Evolutionary conservation across 768 basidiomycete genomes (phyloP).

Genomic region (Myochromella boudieri): DNA sequence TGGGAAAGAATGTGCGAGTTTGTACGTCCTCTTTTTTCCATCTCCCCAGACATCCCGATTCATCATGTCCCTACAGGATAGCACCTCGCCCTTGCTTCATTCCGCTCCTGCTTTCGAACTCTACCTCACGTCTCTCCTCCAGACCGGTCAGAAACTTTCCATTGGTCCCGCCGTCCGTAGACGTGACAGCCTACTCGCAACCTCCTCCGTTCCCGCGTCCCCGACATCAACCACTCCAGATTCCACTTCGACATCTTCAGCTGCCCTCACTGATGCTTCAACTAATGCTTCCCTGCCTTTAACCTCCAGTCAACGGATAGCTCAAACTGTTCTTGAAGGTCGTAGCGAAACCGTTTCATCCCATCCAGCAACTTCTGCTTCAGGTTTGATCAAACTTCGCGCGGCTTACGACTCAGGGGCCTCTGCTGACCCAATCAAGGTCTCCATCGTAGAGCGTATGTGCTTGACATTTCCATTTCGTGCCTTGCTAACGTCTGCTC

Average conservation of each 20-base stretch:
- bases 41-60: too few species aligned
- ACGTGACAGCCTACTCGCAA: constrained; percentile 61
- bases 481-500: constrained; percentile 7
- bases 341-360: constrained; percentile 21
- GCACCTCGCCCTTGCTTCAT: constrained; percentile 64
- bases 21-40: constrained; percentile 44
- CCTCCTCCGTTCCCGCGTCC: constrained; percentile 19
- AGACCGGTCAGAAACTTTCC: constrained; percentile 53
- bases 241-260: constrained; percentile 12
- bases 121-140: constrained; percentile 71
- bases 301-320: constrained; percentile 40
- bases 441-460: constrained; percentile 81
- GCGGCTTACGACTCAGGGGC: constrained; percentile 43
- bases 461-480: constrained; percentile 11
- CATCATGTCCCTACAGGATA: too few species aligned
- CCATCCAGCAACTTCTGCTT: constrained; percentile 21
- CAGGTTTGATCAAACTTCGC: constrained; percentile 42
- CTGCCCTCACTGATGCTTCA: constrained; percentile 11
- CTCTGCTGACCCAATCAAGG: constrained; percentile 66
- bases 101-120: constrained; percentile 73
- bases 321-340: constrained; percentile 46
- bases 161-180: constrained; percentile 66
- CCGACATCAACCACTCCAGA: constrained; percentile 12
- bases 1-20: constrained; percentile 87
- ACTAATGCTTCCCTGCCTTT: constrained; percentile 13